These are phyloP conservation scores for Alternaria consortialis DNA, from an alignment of 2,329 filamentous ascomycete species.

Conservation along the genomic window DNA sequence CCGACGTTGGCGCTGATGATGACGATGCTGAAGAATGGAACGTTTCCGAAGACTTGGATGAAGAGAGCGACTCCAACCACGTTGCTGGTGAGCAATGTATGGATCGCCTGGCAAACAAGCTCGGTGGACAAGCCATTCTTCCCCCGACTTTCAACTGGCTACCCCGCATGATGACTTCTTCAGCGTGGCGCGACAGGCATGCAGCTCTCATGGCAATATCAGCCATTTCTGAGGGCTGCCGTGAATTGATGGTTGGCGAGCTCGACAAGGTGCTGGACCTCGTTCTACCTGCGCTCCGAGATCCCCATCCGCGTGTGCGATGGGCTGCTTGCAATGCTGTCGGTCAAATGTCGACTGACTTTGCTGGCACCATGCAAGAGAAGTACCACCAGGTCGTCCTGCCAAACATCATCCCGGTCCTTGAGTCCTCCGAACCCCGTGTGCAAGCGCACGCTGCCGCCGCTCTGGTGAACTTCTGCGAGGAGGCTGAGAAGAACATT, in stretches of 20 bases:
- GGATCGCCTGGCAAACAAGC: conserved; percentile 96
- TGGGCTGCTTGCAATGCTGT: conserved; percentile 98
- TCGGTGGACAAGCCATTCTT: conserved; percentile 91
- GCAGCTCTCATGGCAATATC: conserved; percentile 98
- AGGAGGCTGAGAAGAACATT: conserved; percentile 92
- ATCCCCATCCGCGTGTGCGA: conserved; percentile 90
- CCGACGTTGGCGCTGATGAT: conserved; percentile 91
- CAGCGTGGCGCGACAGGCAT: conserved; percentile 93
- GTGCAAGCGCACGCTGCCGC: conserved; percentile 97
- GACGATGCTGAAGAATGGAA: conserved; percentile 97
- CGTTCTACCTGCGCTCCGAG: conserved; percentile 89
- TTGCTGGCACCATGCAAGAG: conserved; percentile 96
- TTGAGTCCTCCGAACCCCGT: conserved; percentile 87
- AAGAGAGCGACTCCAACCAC: conserved; percentile 96
- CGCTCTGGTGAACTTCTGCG: conserved; percentile 98
- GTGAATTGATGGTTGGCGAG: conserved; percentile 94
- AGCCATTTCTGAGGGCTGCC: conserved; percentile 96
- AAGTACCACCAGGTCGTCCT: conserved; percentile 91
- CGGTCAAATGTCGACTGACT: conserved; percentile 99
- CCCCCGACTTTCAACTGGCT: conserved; percentile 97
- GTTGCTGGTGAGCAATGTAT: conserved; percentile 98
- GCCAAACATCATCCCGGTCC: conserved; percentile 88
- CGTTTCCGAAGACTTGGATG: conserved; percentile 90
- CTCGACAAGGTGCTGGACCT: conserved; percentile 92
- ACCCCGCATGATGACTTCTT: conserved; percentile 95